Evolutionary conservation across 768 basidiomycete species (phyloP), one percentile per base, ranked within the genome.

Genomic region (Lactarius pseudohatsudake): DNA sequence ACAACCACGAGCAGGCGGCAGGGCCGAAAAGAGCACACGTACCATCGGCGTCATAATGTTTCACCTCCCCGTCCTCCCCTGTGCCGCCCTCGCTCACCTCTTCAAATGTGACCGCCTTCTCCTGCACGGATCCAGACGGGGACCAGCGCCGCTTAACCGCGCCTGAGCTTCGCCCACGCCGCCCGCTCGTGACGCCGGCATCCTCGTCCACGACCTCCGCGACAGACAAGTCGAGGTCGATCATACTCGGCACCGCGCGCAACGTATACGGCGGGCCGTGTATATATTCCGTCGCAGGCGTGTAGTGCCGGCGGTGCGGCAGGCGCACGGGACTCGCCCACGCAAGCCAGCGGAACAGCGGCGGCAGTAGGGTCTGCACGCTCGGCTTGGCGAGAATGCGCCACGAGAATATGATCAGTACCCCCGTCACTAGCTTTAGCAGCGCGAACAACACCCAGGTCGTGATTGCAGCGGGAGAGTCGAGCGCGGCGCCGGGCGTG

Each of bases 321-420:
- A 34, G 34, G 34, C 34, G 34, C 8, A 34, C 34, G 34, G 9
- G 34, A 4, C 34, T 34, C 8, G 34, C 34, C 34, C 81, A 83
- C 11, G 90, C 82, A 67, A 92, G 80, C 56, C 86, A 78, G 65
- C 96, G 89, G 82, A 94, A 97, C 20, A 87, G 80, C 0, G 94
- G 92, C 1, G 96, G 96, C 0, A 98, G 85, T 55, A 89, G 77
- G 8, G 85, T 72, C 72, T 93, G 91, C 22, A 94, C 76, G 2
- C 84, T 74, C 0, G 86, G 85, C 76, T 98, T 98, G 10, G 92
- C 92, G 47, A 92, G 71, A 54, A 98, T 79, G 47, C 96, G 89
- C 96, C 96, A 98, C 0, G 81, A 76, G 73, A 98, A 92, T 74
- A 98, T 92, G 20, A 84, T 75, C 8, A 88, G 72, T 65, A 98